phyloP scores from a whole-genome alignment of 2,329 filamentous ascomycete genomes.

The Ascochyta lentis region DNA sequence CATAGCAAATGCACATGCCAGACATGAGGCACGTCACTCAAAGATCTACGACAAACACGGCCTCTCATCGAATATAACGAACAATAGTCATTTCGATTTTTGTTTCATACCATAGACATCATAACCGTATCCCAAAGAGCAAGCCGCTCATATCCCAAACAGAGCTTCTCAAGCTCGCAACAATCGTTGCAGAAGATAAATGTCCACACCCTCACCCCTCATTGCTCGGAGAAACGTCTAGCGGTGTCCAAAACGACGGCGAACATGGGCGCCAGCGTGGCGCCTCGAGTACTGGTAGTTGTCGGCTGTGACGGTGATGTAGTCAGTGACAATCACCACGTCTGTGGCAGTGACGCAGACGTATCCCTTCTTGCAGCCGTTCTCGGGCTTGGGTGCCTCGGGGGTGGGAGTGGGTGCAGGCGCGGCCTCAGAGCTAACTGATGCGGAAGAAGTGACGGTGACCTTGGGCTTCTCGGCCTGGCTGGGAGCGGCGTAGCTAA shows the following conservation, averaged over 20 bases:
- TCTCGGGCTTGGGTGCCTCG: constrained; percentile 1
- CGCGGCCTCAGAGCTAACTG: constrained; percentile 22
- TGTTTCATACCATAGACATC: constrained; percentile 8
- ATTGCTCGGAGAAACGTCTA: neutral
- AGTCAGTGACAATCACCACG: constrained; percentile 35
- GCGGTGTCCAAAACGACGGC: constrained; percentile 13
- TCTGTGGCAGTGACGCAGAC: constrained; percentile 34
- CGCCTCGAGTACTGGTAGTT: constrained; percentile 24
- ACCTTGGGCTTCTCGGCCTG: constrained; percentile 4
- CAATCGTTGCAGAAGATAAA: constrained; percentile 8
- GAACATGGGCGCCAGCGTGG: constrained; percentile 6
- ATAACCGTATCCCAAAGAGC: constrained; percentile 7
- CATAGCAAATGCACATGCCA: too few species aligned
- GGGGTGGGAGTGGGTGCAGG: constrained; percentile 29
- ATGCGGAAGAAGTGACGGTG: constrained; percentile 22
- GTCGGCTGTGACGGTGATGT: constrained; percentile 35
- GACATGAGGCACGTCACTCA: too few species aligned
- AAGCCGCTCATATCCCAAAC: constrained; percentile 13
- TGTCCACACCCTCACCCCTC: neutral
- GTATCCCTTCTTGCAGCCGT: constrained; percentile 28
- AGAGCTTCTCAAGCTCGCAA: constrained; percentile 13
- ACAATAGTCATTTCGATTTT: neutral
- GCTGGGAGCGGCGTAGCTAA: constrained; percentile 5
- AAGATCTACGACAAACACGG: too few species aligned
- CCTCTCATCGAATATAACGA: too few species aligned